Conservation (phyloP, 805 yeast genomes). For the Ogataea populi-albae region DNA sequence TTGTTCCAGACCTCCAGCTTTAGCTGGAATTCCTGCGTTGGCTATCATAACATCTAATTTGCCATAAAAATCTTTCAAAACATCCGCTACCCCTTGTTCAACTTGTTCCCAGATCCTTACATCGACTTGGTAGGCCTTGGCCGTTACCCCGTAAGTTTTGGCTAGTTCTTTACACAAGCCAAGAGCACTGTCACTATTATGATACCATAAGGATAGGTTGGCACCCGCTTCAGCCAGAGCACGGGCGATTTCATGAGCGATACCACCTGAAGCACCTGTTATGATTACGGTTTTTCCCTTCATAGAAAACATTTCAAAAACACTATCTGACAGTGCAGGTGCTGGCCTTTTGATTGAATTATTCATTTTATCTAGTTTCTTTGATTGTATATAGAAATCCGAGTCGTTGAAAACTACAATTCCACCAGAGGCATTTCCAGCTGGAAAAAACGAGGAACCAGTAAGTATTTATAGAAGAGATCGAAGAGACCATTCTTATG, state of each 20-base stretch:
- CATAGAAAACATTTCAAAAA: slow-evolving; percentile 35
- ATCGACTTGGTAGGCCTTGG: slow-evolving; percentile 31
- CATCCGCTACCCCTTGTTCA: slow-evolving; percentile 25
- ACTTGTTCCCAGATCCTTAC: slow-evolving; percentile 32
- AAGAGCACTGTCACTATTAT: slow-evolving; percentile 13
- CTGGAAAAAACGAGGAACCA: no score
- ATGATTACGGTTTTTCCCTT: slow-evolving; percentile 42
- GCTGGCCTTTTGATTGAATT: slow-evolving; percentile 16
- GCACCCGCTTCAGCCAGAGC: slow-evolving; percentile 54
- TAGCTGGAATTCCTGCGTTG: slow-evolving; percentile 37
- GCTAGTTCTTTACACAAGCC: slow-evolving; percentile 25
- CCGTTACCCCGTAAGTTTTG: slow-evolving; percentile 13
- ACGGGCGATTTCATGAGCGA: slow-evolving; percentile 50
- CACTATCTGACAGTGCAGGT: slow-evolving; percentile 15
- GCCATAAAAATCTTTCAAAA: slow-evolving; percentile 35
- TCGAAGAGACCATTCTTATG: no score
- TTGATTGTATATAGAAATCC: no score
- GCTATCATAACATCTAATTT: slow-evolving; percentile 40
- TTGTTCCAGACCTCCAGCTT: slow-evolving; percentile 35
- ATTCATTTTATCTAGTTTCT: no score
- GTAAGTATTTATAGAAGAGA: no score
- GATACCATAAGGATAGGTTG: slow-evolving; percentile 38
- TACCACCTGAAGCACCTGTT: slow-evolving; percentile 59
- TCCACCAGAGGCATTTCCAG: no score
- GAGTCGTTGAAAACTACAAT: no score